Conservation (phyloP, 1,284 basidiomycete species). For the Rhizopogon parksii region DNA sequence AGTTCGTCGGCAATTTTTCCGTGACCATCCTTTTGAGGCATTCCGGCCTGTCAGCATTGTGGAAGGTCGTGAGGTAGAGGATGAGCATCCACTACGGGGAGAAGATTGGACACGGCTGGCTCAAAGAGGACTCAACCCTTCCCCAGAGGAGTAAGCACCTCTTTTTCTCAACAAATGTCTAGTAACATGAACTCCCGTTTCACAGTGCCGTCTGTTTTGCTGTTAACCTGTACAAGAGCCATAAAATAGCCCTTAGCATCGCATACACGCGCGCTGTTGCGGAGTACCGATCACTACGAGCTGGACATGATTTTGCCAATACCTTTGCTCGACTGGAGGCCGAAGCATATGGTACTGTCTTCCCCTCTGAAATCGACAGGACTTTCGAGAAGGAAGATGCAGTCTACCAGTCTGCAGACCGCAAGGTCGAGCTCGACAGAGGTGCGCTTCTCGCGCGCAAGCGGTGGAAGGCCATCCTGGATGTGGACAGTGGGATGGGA, state of each 20-base stretch:
- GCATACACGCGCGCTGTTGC: slow-evolving; percentile 79
- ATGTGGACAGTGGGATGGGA: slow-evolving; percentile 34
- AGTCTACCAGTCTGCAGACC: slow-evolving; percentile 53
- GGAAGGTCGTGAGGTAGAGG: slow-evolving; percentile 57
- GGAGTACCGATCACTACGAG: slow-evolving; percentile 82
- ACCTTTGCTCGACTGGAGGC: slow-evolving; percentile 79
- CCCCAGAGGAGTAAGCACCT: slow-evolving; percentile 79
- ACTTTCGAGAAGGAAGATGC: slow-evolving; percentile 58
- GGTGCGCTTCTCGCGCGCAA: slow-evolving; percentile 60
- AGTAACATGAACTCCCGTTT: slow-evolving; percentile 11
- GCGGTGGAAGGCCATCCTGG: slow-evolving; percentile 65
- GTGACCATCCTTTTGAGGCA: slow-evolving; percentile 94
- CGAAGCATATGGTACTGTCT: slow-evolving; percentile 66
- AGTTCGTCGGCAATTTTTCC: slow-evolving; percentile 87
- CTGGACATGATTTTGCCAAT: slow-evolving; percentile 76
- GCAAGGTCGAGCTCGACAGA: slow-evolving; percentile 48
- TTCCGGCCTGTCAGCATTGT: slow-evolving; percentile 76
- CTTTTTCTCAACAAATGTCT: background rate
- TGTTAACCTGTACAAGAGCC: slow-evolving; percentile 67
- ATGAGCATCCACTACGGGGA: slow-evolving; percentile 53
- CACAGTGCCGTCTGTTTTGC: slow-evolving; percentile 76
- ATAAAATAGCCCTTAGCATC: slow-evolving; percentile 61
- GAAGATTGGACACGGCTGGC: slow-evolving; percentile 66
- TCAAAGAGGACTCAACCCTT: slow-evolving; percentile 79
- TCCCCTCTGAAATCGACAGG: slow-evolving; percentile 57